Conservation (phyloP, 257 asterid species). For the Petunia axillaris region DNA sequence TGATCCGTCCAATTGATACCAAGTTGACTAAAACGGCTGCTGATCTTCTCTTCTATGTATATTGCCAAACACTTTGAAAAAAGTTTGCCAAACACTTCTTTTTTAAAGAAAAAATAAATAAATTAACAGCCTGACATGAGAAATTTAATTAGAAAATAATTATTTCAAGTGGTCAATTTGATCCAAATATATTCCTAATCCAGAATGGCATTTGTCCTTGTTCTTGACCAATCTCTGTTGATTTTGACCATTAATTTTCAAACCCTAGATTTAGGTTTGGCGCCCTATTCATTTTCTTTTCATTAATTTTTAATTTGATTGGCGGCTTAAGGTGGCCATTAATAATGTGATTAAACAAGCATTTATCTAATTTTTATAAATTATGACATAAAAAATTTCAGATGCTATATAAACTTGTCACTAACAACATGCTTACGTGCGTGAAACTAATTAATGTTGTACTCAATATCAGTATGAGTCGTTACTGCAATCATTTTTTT, state of each 20-base stretch:
- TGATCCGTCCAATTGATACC: too few relatives aligned
- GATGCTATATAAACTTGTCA: too few relatives aligned
- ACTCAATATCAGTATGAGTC: too few relatives aligned
- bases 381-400: too few relatives aligned
- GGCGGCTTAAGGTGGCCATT: not conserved
- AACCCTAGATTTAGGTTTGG: not conserved
- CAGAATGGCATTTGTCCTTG: slow-evolving; percentile 10
- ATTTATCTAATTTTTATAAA: too few relatives aligned
- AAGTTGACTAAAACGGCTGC: not conserved
- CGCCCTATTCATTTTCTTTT: not conserved
- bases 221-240: slow-evolving; percentile 12
- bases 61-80: not conserved
- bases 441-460: too few relatives aligned
- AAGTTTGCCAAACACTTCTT: too few relatives aligned
- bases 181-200: slow-evolving; percentile 21
- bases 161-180: slow-evolving; percentile 13
- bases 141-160: not conserved
- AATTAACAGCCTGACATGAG: not conserved
- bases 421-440: too few relatives aligned
- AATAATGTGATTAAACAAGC: too few relatives aligned
- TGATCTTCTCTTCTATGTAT: not conserved
- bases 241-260: slow-evolving; percentile 24
- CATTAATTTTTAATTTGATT: not conserved
- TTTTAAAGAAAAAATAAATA: not conserved
- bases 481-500: too few relatives aligned